A percentile compares a stretch with the other conserved stretches of the same genome.
Conservation (phyloP, 139 green algal species). For the Penium margaritaceum region DNA sequence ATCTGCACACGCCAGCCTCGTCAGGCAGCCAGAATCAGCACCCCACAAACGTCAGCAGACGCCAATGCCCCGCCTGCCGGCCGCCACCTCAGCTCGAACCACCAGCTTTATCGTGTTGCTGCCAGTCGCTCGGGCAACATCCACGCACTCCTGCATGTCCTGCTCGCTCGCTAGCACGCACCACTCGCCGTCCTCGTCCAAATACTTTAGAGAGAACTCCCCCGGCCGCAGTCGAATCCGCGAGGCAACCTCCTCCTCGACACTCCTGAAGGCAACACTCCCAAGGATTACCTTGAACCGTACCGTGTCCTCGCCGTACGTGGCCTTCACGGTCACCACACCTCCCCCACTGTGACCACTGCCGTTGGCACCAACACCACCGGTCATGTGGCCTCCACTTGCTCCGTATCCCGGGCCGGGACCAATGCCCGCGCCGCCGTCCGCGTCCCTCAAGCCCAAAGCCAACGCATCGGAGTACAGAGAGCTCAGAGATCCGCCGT, state of each 20-base stretch:
- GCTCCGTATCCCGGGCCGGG: background rate
- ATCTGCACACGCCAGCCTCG: too few relatives aligned
- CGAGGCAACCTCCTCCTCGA: conserved; percentile 22
- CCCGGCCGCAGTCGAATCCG: conserved; percentile 5
- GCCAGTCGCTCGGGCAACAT: too few relatives aligned
- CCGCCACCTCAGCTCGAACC: too few relatives aligned
- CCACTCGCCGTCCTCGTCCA: conserved; percentile 37
- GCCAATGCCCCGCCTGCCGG: too few relatives aligned
- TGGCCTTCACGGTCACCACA: conserved; percentile 37
- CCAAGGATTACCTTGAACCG: conserved; percentile 21
- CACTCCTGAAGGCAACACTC: background rate
- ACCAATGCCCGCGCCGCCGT: background rate
- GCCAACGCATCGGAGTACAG: too few relatives aligned
- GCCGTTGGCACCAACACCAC: background rate
- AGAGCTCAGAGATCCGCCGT: too few relatives aligned
- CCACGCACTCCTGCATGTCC: too few relatives aligned
- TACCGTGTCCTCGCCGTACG: conserved; percentile 27
- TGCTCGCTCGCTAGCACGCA: conserved; percentile 35
- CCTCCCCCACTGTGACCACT: background rate
- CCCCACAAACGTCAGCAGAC: too few relatives aligned
- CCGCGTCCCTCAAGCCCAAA: too few relatives aligned
- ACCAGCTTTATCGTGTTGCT: too few relatives aligned
- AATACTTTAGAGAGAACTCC: conserved; percentile 23
- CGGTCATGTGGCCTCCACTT: background rate
- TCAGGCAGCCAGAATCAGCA: too few relatives aligned